phyloP scores from a whole-genome alignment of 2,329 filamentous ascomycete species.

The Domatiomyces globalis region DNA sequence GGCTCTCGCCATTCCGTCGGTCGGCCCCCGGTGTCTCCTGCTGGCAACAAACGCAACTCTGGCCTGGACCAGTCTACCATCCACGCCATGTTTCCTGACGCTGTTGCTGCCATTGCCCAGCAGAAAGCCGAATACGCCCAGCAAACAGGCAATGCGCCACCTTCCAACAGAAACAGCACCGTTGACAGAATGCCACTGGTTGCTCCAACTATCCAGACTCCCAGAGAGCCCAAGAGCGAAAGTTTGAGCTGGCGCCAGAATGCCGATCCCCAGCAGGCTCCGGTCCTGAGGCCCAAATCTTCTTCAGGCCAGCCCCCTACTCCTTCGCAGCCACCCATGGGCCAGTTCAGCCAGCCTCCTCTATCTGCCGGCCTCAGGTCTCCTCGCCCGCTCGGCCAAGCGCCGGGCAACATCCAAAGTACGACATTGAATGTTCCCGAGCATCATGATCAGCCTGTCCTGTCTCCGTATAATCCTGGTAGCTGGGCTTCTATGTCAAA shows the following conservation, averaged over 20 bases:
- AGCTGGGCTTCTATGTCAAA: constrained; percentile 99
- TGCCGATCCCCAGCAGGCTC: constrained; percentile 34
- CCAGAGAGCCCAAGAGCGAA: constrained; percentile 46
- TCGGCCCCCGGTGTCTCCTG: constrained; percentile 60
- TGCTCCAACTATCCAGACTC: constrained; percentile 59
- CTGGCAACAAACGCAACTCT: constrained; percentile 72
- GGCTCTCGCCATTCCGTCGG: constrained; percentile 74
- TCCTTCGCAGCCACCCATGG: constrained; percentile 49
- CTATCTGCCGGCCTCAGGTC: constrained; percentile 66
- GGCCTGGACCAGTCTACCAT: constrained; percentile 87
- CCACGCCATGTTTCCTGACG: constrained; percentile 98
- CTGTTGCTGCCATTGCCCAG: constrained; percentile 88
- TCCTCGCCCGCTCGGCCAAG: constrained; percentile 54
- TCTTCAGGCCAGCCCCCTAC: constrained; percentile 58
- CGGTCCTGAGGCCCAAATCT: constrained; percentile 54
- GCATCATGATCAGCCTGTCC: constrained; percentile 60
- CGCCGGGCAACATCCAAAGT: constrained; percentile 58
- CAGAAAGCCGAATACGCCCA: constrained; percentile 97
- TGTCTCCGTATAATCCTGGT: constrained; percentile 64
- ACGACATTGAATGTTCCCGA: constrained; percentile 67
- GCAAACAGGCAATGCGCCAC: constrained; percentile 75
- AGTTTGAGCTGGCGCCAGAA: constrained; percentile 52
- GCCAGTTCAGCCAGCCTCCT: constrained; percentile 79
- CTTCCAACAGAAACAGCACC: constrained; percentile 84
- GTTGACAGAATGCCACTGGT: constrained; percentile 60